Evolutionary conservation across 441 rosid genomes (phyloP), one percentile per base, ranked within the genome.

Genomic region (Gossypium laxum): DNA sequence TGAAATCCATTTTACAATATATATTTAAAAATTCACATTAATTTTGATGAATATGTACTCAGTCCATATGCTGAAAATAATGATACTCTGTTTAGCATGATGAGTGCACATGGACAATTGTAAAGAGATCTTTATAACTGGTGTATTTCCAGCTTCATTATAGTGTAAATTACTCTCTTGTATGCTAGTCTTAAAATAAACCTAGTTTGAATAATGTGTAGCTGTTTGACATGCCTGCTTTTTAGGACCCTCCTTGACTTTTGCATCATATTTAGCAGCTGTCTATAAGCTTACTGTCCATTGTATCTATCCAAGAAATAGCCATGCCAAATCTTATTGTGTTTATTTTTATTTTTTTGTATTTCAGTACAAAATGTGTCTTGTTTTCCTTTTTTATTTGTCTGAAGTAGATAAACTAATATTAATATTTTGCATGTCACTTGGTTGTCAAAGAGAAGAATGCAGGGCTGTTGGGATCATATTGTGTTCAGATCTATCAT

Each of bases 401-500:
- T 43, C 14, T 17, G 12, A 19, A 17, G 43, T 58, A 54, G 69
- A 63, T 75, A 65, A 62, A 18, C 74, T 50, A 66, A 48, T 50
- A n/a, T 38, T 43, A 32, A 24, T 43, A 22, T 14, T 19, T 60
- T 47, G 0, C 15, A 14, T 74, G 48, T 19, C 14, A 18, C 61
- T 63, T 18, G 30, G 60, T 43, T 75, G 69, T 74, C 60, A 59
- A 75, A 93, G 93, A 88, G 80, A 74, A 74, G 67, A 58, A 64
- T 75, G 28, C 65, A 55, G 72, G 83, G 84, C 81, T 79, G 73
- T 74, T 93, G 89, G 97, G 82, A 85, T 83, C 79, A 72, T 65
- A 66, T 83, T 84, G 85, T 89, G 11, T 93, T 93, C 83, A 84
- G 79, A 58, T 80, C 85, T 77, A 89, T 91, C 65, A 59, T 74